Evolutionary conservation across 2,329 filamentous ascomycete species (phyloP), one percentile per base, ranked within the genome.

Genomic region (Chaetomium olivaceum): DNA sequence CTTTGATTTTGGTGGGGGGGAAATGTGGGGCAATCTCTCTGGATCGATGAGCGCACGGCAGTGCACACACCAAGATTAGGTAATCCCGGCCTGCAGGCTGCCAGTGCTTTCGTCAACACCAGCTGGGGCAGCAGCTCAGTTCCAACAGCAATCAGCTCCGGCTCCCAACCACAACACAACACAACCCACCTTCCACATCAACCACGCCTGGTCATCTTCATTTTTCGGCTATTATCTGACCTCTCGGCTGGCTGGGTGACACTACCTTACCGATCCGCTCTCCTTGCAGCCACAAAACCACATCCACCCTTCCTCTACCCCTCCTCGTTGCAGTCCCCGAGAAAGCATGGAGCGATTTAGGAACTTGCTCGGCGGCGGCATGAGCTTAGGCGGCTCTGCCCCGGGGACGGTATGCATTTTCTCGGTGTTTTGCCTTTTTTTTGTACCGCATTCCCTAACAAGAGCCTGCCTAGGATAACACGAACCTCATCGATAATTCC

Each of bases 401-500:
- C 85, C 86, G 50, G 87, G 86, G 75, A 82, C 87, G 73, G 88
- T 90, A 83, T 77, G 85, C 8, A 74, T 69, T 69, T 72, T 52
- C 29, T 12, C 19, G 16, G 11, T 21, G 3, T 29, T 19, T 31
- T 31, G 31, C 21, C 25, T 16, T 46, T 61, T 46, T 61, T 70
- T 6, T 12, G n/a, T 19, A 23, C 48, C 21, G 5, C 57, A 21
- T 43, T 54, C 57, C 21, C 60, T 67, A 27, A 68, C 51, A 48
- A 16, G 19, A 12, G 5, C 12, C 36, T 43, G 4, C 27, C 16
- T 8, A 97, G 92, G 94, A 98, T 74, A 95, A 94, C 73, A 86
- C 87, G 48, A 93, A 90, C 76, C 87, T 99, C 67, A 96, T 99
- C 79, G 95, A 99, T 79, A 99, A 99, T 82, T 97, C 94, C 74